Evolutionary conservation across 192 early-diverging fungal genomes (phyloP), one percentile per base, ranked within the genome.

Genomic region (Entomortierella chlamydospora): DNA sequence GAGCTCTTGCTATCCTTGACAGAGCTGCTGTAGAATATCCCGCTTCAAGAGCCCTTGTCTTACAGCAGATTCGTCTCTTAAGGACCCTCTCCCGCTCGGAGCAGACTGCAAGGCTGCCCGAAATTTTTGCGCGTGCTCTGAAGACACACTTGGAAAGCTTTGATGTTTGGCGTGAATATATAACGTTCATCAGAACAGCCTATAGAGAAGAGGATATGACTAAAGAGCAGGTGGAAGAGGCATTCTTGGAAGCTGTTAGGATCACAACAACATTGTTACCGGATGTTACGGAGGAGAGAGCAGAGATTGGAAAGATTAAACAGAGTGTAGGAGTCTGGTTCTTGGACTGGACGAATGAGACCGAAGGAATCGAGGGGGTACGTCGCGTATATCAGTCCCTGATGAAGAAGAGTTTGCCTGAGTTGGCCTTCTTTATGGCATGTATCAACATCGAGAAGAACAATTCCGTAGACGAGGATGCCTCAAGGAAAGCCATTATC

Each of bases 401-500:
- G 11, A 57, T 86, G 30, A 74, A 83, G 20, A 83, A 82, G 39
- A 86, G 87, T 28, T 90, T 88, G 61, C 91, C 91, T 13, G 91
- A 89, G 10, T 61, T 83, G 33, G 70, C 58, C 5, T 92, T 93
- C 70, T 90, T 86, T 72, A 82, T 83, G 61, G 64, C 82, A n/a
- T 92, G 91, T 66, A 54, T 93, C 42, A 81, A 84, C 57, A 67
- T 91, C 42, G 91, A 93, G 71, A 66, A 88, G 17, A 60, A 58
- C 23, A 56, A 72, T 39, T 67, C 45, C 0, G 28, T 47, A 2
- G 60, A 47, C 17, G 63, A 71, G 41, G 59, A 43, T 11, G 47
- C 57, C 1, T 68, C 73, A 31, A 65, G 71, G 29, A 70, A 73
- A 29, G 59, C 59, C 6, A 69, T 77, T 31, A 53, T 51, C 18